A percentile compares a stretch with the other conserved stretches of the same genome.
These are phyloP conservation scores for Smithsoniella earleae DNA, from an alignment of 163 green algal species.

Conservation along the genomic window DNA sequence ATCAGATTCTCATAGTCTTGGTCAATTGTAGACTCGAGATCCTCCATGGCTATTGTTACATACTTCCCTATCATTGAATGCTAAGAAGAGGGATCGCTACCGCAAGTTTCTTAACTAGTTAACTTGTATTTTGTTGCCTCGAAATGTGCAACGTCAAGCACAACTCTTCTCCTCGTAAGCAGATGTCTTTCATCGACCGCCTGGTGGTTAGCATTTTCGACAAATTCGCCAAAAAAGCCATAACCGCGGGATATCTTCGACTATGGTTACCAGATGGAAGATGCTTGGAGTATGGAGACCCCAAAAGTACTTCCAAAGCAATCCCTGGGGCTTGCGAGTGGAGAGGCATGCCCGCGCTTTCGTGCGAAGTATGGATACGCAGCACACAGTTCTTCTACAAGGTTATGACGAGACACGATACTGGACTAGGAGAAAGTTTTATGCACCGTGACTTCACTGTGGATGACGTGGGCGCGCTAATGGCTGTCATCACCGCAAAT, in stretches of 20 bases:
- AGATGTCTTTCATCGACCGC: neutral
- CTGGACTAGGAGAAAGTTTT: conserved; percentile 85
- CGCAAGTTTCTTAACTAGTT: too few species aligned
- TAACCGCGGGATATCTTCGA: conserved; percentile 57
- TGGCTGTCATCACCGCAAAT: conserved; percentile 67
- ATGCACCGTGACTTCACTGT: conserved; percentile 71
- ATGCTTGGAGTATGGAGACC: conserved; percentile 58
- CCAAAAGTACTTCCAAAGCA: neutral
- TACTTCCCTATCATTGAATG: too few species aligned
- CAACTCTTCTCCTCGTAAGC: too few species aligned
- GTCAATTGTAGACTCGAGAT: too few species aligned
- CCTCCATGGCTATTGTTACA: too few species aligned
- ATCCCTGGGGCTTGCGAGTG: conserved; percentile 35
- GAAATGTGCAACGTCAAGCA: too few species aligned
- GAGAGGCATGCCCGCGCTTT: conserved; percentile 43
- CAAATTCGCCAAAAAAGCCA: conserved; percentile 52
- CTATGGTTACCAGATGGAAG: conserved; percentile 76
- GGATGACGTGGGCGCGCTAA: conserved; percentile 49
- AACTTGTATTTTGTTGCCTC: too few species aligned
- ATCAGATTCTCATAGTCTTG: too few species aligned
- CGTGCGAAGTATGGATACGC: conserved; percentile 57
- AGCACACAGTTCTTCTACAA: conserved; percentile 64
- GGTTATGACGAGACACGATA: conserved; percentile 63
- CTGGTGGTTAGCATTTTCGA: conserved; percentile 43
- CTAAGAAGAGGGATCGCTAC: too few species aligned